Evolutionary conservation across 495 filamentous ascomycete species (phyloP).

Genomic region (Aspergillus kassunensis): DNA sequence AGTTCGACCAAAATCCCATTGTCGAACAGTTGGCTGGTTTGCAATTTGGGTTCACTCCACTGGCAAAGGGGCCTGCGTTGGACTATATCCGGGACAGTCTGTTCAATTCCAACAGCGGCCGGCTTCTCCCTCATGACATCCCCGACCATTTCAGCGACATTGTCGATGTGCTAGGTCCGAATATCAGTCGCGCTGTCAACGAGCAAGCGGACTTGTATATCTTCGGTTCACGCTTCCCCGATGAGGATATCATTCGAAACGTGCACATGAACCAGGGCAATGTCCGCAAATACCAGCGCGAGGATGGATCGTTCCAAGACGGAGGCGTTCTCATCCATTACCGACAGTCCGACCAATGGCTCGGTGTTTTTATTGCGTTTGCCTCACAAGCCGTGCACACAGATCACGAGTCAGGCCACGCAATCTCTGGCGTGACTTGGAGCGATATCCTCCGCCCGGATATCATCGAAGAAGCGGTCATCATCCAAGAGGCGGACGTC

Average conservation of each 20-base stretch:
- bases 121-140: conserved; percentile 24
- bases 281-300: conserved; percentile 12
- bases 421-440: conserved; percentile 17
- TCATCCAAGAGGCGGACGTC: not conserved
- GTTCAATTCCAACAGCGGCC: conserved; percentile 20
- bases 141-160: conserved; percentile 26
- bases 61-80: conserved; percentile 3
- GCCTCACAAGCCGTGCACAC: conserved; percentile 28
- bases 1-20: not conserved
- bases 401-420: conserved; percentile 21
- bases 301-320: conserved; percentile 35
- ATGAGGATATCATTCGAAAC: conserved; percentile 28
- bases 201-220: conserved; percentile 27
- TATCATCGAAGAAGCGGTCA: not conserved
- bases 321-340: conserved; percentile 31
- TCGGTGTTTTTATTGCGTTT: conserved; percentile 34
- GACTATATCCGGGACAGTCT: conserved; percentile 31
- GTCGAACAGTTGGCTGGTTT: not conserved
- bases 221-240: conserved; percentile 20
- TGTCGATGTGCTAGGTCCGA: conserved; percentile 27
- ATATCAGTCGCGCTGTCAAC: conserved; percentile 24
- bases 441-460: conserved; percentile 3
- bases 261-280: conserved; percentile 42
- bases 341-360: conserved; percentile 25
- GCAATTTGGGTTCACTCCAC: not conserved